Evolutionary conservation across 768 basidiomycete species (phyloP).

Genomic region (Russula abietina): DNA sequence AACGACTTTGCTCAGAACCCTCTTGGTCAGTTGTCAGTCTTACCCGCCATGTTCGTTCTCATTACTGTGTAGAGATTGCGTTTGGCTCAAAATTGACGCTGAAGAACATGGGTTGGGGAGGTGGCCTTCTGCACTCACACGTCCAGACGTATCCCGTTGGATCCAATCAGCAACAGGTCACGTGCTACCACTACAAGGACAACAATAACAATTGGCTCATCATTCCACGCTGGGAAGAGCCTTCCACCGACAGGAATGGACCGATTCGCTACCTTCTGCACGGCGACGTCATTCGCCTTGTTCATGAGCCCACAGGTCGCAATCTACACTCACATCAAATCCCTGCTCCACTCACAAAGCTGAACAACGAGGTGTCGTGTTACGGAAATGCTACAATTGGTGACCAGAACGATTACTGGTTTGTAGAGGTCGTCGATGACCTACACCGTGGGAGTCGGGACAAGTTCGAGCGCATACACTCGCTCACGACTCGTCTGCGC

Average conservation of each 20-base stretch:
- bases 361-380: slow-evolving; percentile 86
- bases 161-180: slow-evolving; percentile 91
- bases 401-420: slow-evolving; percentile 86
- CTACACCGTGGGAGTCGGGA: slow-evolving; percentile 54
- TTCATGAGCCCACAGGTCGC: slow-evolving; percentile 75
- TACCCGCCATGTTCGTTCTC: neutral
- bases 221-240: slow-evolving; percentile 75
- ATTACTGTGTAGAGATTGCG: slow-evolving; percentile 58
- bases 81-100: slow-evolving; percentile 86
- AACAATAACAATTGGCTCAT: slow-evolving; percentile 91
- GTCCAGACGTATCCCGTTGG: slow-evolving; percentile 92
- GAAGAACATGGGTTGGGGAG: slow-evolving; percentile 98
- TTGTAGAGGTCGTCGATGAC: slow-evolving; percentile 92
- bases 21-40: slow-evolving; percentile 47
- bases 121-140: slow-evolving; percentile 94
- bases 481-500: slow-evolving; percentile 83
- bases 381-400: slow-evolving; percentile 91
- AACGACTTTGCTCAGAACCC: slow-evolving; percentile 93
- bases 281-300: slow-evolving; percentile 74
- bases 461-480: slow-evolving; percentile 67
- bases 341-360: slow-evolving; percentile 82
- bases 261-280: slow-evolving; percentile 66
- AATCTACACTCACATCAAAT: slow-evolving; percentile 91
- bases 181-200: slow-evolving; percentile 99
- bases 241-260: slow-evolving; percentile 56